Evolutionary conservation across 2,329 filamentous ascomycete species (phyloP).

Genomic region (Penicillium sumatraense): DNA sequence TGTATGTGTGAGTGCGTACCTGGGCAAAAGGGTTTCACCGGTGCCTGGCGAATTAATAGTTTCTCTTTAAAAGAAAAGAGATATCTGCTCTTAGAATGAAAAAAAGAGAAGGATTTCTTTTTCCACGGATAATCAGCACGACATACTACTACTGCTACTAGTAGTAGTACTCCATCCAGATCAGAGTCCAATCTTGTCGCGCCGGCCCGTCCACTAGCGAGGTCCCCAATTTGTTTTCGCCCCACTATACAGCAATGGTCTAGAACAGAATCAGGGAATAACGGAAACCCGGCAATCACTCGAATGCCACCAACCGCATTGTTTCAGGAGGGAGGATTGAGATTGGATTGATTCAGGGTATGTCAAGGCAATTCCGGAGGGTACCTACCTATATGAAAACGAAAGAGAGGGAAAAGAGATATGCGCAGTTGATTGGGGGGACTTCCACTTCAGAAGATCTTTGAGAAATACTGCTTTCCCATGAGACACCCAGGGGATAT

Average conservation of each 20-base stretch:
- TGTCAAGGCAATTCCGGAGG: not conserved
- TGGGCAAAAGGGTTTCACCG: constrained; percentile 20
- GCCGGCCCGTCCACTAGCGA: constrained; percentile 1
- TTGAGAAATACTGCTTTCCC: too few species aligned
- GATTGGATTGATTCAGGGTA: not conserved
- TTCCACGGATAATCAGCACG: too few species aligned
- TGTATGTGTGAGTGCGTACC: too few species aligned
- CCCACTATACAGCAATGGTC: not conserved
- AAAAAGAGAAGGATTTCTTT: not conserved
- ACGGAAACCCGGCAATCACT: not conserved
- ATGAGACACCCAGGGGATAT: too few species aligned
- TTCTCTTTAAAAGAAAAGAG: not conserved
- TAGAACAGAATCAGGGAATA: not conserved
- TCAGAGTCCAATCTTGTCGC: not conserved
- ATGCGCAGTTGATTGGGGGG: not conserved
- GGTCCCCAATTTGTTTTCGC: not conserved
- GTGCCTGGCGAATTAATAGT: constrained; percentile 18
- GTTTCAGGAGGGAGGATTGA: not conserved
- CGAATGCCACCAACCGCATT: not conserved
- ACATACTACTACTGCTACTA: not conserved
- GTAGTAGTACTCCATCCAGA: not conserved
- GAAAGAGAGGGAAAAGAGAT: not conserved
- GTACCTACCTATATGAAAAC: not conserved
- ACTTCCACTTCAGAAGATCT: too few species aligned
- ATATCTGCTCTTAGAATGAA: not conserved